Evolutionary conservation across 345 rosid genomes (phyloP), one percentile per base, ranked within the genome.

Genomic region (Gossypium longicalyx): DNA sequence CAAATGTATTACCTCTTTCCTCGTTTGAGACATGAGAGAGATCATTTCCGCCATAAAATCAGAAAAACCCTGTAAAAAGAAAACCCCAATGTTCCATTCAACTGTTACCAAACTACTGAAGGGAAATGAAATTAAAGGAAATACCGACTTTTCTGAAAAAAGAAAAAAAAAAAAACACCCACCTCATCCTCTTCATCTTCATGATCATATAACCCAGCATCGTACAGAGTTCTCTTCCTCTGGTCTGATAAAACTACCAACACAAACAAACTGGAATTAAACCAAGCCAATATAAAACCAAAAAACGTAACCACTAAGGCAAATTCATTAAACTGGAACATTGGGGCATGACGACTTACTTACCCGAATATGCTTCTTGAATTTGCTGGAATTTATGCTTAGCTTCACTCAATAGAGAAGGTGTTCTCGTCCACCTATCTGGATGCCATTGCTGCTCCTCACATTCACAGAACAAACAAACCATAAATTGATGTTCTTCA

Each of bases 331-430:
- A 61, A 10, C 15, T 16, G 20, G 43, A 66, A 45, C 12, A 9
- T 12, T 56, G 48, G 3, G 61, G 4, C 15, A 57, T 9, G 25
- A 9, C n/a, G 43, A 52, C 19, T 54, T 7, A 20, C 57, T 15
- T 70, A 89, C 89, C 89, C 43, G 89, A 82, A 80, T 90, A 85
- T 1, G 91, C 90, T 76, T 90, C 86, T 63, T 85, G 94, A 57
- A 90, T 85, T 59, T 84, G 83, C 82, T 88, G 91, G 76, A 90
- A 90, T 58, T 72, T 86, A 4, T 81, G 77, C 76, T 88, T 88
- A 41, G 89, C 88, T 72, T 83, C 59, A 20, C 82, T 71, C 73
- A 79, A 71, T 41, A 85, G 13, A 78, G 90, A 77, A 4, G 88
- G 88, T 4, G 76, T 79, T 53, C 64, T 83, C 1, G 84, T 72